A percentile compares a stretch with the other conserved stretches of the same genome.
These are phyloP conservation scores for Ophiosphaerella herpotricha DNA, from an alignment of 2,329 filamentous ascomycete genomes.

Conservation along the genomic window DNA sequence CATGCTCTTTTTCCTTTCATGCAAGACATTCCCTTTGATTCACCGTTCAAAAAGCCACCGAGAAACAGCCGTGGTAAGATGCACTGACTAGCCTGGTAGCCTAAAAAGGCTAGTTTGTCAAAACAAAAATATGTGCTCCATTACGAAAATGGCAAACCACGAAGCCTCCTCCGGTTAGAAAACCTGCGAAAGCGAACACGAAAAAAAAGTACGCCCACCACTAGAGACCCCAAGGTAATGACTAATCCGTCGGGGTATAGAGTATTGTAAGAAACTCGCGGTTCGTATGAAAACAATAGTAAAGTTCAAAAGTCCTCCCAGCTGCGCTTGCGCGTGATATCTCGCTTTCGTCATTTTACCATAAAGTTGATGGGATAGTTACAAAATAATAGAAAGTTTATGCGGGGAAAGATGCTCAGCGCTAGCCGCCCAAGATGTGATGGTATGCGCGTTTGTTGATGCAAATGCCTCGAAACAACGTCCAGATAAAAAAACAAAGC, in stretches of 20 bases:
- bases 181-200: background rate
- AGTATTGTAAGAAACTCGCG: background rate
- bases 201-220: background rate
- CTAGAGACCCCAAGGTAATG: background rate
- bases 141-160: background rate
- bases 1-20: conserved; percentile 12
- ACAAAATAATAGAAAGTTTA: conserved; percentile 1
- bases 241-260: conserved; percentile 11
- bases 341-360: background rate
- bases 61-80: conserved; percentile 18
- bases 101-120: background rate
- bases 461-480: background rate
- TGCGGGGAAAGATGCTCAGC: conserved; percentile 23
- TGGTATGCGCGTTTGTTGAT: conserved; percentile 11
- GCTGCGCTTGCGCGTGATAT: conserved; percentile 6
- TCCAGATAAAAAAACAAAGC: conserved; percentile 8
- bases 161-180: no score
- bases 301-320: conserved; percentile 16
- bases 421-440: conserved; percentile 34
- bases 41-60: conserved; percentile 7
- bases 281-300: conserved; percentile 3
- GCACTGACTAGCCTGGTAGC: background rate
- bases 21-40: conserved; percentile 8
- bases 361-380: background rate
- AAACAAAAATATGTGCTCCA: background rate